Evolutionary conservation across 2,329 filamentous ascomycete species (phyloP).

Genomic region (Clonostachys rhizophaga): DNA sequence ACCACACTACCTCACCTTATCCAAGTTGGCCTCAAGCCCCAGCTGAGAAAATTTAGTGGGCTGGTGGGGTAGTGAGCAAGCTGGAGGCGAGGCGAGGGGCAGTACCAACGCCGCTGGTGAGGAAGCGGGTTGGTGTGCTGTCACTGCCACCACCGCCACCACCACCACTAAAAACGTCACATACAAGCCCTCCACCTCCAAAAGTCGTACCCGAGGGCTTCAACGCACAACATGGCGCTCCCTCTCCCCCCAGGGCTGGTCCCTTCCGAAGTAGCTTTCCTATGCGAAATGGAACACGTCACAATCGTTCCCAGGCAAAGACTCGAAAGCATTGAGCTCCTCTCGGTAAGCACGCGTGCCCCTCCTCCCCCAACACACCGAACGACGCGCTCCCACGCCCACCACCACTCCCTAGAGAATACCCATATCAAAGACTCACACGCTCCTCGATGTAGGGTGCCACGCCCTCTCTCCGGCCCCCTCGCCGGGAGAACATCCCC

Average conservation of each 20-base stretch:
- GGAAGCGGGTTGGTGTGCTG: no score
- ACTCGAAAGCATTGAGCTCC: conserved; percentile 78
- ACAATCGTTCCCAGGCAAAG: conserved; percentile 89
- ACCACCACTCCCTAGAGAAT: background rate
- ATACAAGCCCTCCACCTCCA: no score
- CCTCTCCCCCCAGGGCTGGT: conserved; percentile 56
- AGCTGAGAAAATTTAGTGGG: no score
- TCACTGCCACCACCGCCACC: no score
- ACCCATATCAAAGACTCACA: background rate
- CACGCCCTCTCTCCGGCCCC: conserved; percentile 72
- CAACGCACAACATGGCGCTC: conserved; percentile 34
- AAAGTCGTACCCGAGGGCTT: background rate
- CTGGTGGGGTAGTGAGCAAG: no score
- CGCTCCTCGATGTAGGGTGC: conserved; percentile 54
- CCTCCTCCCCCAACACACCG: background rate
- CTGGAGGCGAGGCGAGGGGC: no score
- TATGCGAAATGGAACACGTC: conserved; percentile 96
- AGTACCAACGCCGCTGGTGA: no score
- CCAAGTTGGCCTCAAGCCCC: no score
- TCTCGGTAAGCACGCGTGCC: conserved; percentile 62
- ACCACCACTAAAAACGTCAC: no score
- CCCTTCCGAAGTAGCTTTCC: conserved; percentile 84
- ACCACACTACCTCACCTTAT: no score
- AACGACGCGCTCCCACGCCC: conserved; percentile 1
- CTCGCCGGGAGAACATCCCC: conserved; percentile 73